A percentile compares a stretch with the other conserved stretches of the same genome.
Evolutionary conservation across 139 green algal species (phyloP).

Genomic region (Chlorella vulgaris): DNA sequence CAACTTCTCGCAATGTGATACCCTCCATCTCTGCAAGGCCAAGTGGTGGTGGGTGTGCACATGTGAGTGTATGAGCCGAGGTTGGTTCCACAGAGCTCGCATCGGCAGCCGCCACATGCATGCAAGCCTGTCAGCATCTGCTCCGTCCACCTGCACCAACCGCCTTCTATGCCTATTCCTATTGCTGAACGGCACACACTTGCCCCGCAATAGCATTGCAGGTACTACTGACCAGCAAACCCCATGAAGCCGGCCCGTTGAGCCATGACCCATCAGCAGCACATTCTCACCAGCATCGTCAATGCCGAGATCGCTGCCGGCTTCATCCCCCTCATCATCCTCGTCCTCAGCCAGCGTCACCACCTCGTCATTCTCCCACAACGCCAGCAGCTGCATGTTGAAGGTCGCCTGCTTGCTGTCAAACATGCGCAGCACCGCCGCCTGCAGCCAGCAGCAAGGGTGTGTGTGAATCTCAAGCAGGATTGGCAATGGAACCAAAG

Average conservation of each 20-base stretch:
- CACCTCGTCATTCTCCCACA: conserved; percentile 55
- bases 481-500: too few species aligned
- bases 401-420: conserved; percentile 87
- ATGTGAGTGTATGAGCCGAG: too few species aligned
- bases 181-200: too few species aligned
- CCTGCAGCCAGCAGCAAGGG: conserved; percentile 20
- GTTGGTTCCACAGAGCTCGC: too few species aligned
- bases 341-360: conserved; percentile 36
- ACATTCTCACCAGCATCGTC: neutral
- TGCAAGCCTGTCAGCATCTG: too few species aligned
- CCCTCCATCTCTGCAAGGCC: neutral
- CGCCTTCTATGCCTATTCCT: too few species aligned
- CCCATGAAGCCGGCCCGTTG: too few species aligned
- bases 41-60: too few species aligned
- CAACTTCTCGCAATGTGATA: neutral
- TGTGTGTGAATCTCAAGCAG: neutral
- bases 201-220: too few species aligned
- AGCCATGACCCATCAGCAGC: neutral
- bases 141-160: too few species aligned
- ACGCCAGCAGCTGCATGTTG: conserved; percentile 68
- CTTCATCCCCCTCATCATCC: conserved; percentile 3
- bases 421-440: conserved; percentile 86
- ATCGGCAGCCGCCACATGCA: too few species aligned
- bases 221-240: too few species aligned
- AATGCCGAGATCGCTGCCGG: neutral